Evolutionary conservation across 192 early-diverging fungal species (phyloP).

Genomic region (Entomortierella beljakovae): DNA sequence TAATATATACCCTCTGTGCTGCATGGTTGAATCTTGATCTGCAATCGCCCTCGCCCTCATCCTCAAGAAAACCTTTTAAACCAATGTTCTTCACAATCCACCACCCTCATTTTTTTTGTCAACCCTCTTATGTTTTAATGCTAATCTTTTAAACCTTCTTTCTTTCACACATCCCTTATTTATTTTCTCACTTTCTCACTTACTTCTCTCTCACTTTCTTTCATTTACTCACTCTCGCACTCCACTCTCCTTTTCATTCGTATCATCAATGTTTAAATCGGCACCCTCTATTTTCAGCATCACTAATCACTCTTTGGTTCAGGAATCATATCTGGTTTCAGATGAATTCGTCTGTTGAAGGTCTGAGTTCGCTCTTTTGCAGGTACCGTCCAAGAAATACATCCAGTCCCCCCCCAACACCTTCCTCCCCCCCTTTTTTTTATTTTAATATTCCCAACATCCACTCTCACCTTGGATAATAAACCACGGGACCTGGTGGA

Average conservation of each 20-base stretch:
- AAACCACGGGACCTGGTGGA: background rate
- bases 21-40: conserved; percentile 20
- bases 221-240: background rate
- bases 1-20: background rate
- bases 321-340: conserved; percentile 5
- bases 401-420: background rate
- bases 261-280: no score
- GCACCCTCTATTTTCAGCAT: background rate
- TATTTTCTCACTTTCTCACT: background rate
- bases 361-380: conserved; percentile 25
- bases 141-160: no score
- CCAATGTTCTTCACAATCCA: no score
- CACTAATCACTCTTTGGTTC: background rate
- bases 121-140: no score
- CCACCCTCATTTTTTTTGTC: no score
- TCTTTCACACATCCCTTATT: background rate
- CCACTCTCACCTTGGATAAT: background rate
- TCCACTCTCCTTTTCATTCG: background rate
- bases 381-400: conserved; percentile 15
- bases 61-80: no score
- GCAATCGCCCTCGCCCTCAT: background rate
- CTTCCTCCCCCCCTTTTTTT: background rate
- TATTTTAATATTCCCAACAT: background rate
- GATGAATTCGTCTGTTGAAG: conserved; percentile 27
- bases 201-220: background rate